Evolutionary conservation across 2,329 filamentous ascomycete species (phyloP).

Genomic region (Fusarium goolgardi): DNA sequence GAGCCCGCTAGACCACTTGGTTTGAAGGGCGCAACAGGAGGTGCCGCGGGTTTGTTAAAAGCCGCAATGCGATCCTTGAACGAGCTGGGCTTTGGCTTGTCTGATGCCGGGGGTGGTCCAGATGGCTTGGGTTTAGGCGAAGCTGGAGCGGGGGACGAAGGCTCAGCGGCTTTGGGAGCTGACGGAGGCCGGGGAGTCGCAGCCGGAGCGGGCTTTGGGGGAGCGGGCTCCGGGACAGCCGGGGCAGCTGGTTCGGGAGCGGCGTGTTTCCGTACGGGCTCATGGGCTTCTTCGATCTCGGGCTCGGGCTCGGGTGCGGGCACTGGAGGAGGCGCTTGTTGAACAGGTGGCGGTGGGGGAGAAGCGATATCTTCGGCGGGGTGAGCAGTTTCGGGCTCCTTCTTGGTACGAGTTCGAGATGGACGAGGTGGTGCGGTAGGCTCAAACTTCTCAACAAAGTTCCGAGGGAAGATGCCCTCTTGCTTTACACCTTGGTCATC

Average conservation of each 20-base stretch:
- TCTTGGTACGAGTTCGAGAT: slow-evolving; percentile 77
- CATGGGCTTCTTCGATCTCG: slow-evolving; percentile 52
- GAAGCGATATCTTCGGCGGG: slow-evolving; percentile 54
- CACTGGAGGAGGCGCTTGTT: slow-evolving; percentile 50
- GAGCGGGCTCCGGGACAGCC: slow-evolving; percentile 43
- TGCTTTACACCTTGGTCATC: slow-evolving; percentile 79
- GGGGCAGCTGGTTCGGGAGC: slow-evolving; percentile 52
- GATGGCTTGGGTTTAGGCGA: slow-evolving; percentile 57
- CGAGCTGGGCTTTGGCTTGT: slow-evolving; percentile 80
- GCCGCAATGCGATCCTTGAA: slow-evolving; percentile 97
- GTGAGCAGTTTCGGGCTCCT: slow-evolving; percentile 55
- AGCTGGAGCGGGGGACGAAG: slow-evolving; percentile 42
- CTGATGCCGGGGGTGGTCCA: slow-evolving; percentile 73
- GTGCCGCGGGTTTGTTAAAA: slow-evolving; percentile 90
- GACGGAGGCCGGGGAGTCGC: slow-evolving; percentile 39
- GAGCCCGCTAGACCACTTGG: slow-evolving; percentile 70
- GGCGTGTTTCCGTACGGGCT: slow-evolving; percentile 49
- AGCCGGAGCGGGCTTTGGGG: slow-evolving; percentile 51
- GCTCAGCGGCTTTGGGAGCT: slow-evolving; percentile 52
- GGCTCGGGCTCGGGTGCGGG: slow-evolving; percentile 53
- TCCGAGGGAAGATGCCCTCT: slow-evolving; percentile 92
- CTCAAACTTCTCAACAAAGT: slow-evolving; percentile 97
- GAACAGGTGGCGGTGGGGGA: slow-evolving; percentile 49
- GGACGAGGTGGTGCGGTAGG: slow-evolving; percentile 90
- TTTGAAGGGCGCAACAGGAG: slow-evolving; percentile 91